Evolutionary conservation across 345 rosid species (phyloP).

Genomic region (Cardamine resedifolia): DNA sequence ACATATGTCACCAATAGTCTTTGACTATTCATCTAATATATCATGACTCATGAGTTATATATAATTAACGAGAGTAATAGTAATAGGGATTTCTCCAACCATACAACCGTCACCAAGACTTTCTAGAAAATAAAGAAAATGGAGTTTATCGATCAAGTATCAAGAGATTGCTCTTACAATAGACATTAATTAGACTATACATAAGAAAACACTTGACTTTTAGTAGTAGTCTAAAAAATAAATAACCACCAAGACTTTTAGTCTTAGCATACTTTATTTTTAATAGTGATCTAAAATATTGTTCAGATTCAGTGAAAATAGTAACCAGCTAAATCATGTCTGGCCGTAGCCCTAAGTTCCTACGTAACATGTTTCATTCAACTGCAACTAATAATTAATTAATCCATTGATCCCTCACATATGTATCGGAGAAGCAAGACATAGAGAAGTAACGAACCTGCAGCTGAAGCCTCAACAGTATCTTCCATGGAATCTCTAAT

Average conservation of each 20-base stretch:
- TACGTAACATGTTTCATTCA: background rate
- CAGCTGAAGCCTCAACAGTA: constrained; percentile 38
- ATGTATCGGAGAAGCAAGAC: background rate
- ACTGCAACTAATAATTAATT: background rate
- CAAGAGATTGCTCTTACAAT: background rate
- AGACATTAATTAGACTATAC: background rate
- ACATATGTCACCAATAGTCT: background rate
- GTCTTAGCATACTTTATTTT: background rate
- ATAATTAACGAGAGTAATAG: background rate
- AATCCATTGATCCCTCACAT: background rate
- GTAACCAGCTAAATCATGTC: background rate
- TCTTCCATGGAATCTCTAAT: constrained; percentile 35
- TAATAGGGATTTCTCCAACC: background rate
- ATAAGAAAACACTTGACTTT: background rate
- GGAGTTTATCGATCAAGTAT: background rate
- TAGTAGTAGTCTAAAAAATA: no score
- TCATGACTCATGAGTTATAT: no score
- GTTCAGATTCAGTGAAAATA: background rate
- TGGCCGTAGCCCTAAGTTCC: background rate
- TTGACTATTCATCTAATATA: no score
- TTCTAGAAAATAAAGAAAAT: background rate
- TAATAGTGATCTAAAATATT: background rate
- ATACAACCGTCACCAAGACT: background rate
- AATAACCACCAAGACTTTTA: background rate
- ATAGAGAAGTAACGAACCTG: constrained; percentile 31